These are phyloP conservation scores for Millerago galiae DNA, from an alignment of 805 yeast genomes.

Conservation along the genomic window DNA sequence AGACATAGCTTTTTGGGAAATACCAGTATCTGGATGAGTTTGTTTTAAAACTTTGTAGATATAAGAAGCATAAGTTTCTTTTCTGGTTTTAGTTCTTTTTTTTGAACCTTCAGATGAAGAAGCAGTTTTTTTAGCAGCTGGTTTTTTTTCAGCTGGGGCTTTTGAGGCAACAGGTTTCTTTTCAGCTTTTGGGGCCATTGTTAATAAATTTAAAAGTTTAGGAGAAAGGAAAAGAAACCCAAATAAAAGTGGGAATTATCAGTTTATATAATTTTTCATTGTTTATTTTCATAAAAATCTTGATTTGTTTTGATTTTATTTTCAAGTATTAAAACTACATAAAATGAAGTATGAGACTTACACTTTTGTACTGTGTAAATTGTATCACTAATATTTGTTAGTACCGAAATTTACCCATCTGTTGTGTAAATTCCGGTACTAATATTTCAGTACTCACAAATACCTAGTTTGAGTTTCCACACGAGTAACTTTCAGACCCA, in stretches of 20 bases:
- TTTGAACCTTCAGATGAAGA: conserved; percentile 71
- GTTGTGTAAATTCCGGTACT: not conserved
- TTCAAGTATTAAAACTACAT: not conserved
- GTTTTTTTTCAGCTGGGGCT: conserved; percentile 94
- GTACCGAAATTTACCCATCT: not conserved
- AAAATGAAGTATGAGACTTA: not conserved
- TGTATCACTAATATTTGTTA: not conserved
- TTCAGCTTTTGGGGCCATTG: conserved; percentile 57
- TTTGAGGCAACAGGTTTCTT: conserved; percentile 86
- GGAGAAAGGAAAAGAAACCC: conserved; percentile 2
- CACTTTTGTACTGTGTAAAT: not conserved
- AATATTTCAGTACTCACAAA: not conserved
- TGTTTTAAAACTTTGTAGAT: conserved; percentile 97
- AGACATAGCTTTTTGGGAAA: conserved; percentile 96
- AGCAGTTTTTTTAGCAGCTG: conserved; percentile 87
- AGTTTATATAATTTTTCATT: conserved; percentile 9
- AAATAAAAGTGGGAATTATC: not conserved
- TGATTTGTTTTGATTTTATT: not conserved
- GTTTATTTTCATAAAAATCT: not conserved
- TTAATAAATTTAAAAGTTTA: conserved; percentile 8
- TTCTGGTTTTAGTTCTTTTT: conserved; percentile 93
- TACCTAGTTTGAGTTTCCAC: too few species aligned
- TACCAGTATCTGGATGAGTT: conserved; percentile 99
- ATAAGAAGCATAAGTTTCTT: conserved; percentile 96
- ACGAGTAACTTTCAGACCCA: not conserved